phyloP scores from a whole-genome alignment of 352 stramenopile genomes.

The Pythium aphanidermatum region DNA sequence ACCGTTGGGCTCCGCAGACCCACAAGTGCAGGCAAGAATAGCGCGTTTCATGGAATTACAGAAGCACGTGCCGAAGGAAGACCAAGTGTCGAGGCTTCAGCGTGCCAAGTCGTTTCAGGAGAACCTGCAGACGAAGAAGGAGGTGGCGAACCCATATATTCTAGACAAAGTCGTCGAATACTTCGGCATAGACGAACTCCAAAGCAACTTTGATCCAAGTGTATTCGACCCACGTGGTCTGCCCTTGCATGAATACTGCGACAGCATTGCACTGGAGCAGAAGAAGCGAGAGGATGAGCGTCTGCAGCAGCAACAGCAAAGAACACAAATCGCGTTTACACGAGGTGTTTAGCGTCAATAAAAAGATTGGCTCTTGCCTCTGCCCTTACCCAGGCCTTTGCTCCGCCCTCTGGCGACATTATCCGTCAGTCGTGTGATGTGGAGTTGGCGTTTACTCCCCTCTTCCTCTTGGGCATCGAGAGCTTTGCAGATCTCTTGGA shows the following conservation, averaged over 20 bases:
- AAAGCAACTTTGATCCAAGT: constrained; percentile 54
- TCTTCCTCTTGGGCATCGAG: constrained; percentile 19
- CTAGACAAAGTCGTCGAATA: constrained; percentile 83
- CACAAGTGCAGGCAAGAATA: constrained; percentile 55
- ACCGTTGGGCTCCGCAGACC: constrained; percentile 16
- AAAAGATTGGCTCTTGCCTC: constrained; percentile 6
- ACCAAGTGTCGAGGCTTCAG: constrained; percentile 1
- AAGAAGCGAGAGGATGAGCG: constrained; percentile 44
- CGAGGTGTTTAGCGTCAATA: neutral
- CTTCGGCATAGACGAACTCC: constrained; percentile 79
- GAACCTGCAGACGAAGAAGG: constrained; percentile 72
- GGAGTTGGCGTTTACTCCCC: neutral
- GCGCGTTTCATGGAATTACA: constrained; percentile 47
- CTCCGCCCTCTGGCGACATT: constrained; percentile 28
- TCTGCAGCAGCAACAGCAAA: constrained; percentile 29
- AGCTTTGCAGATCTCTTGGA: constrained; percentile 11
- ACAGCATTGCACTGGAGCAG: constrained; percentile 57
- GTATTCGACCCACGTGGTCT: constrained; percentile 69
- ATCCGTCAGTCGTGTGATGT: constrained; percentile 15
- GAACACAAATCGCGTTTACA: constrained; percentile 20
- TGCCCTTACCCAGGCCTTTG: constrained; percentile 37
- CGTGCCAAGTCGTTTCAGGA: constrained; percentile 44
- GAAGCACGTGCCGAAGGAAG: no score
- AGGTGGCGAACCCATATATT: constrained; percentile 85
- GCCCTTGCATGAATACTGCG: constrained; percentile 62